These are phyloP conservation scores for Sisymbrium altissimum DNA, from an alignment of 345 rosid species.

Conservation along the genomic window DNA sequence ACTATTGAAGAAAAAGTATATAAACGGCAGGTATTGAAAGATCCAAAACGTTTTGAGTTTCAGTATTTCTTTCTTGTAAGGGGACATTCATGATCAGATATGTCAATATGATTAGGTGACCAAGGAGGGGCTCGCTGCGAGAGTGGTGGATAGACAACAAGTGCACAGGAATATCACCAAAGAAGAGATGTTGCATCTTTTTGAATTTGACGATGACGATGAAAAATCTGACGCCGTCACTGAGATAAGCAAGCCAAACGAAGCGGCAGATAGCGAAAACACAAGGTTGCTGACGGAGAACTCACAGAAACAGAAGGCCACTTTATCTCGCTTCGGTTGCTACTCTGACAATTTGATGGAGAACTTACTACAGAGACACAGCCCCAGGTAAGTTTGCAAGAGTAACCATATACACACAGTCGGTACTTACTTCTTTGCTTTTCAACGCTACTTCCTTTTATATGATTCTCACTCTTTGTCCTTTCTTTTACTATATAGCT, in stretches of 20 bases:
- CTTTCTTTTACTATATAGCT: conserved; percentile 41
- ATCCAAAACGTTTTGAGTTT: neutral
- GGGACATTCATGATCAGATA: conserved; percentile 5
- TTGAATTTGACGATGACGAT: conserved; percentile 95
- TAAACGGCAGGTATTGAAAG: conserved; percentile 84
- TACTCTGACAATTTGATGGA: conserved; percentile 92
- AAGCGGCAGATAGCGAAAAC: conserved; percentile 31
- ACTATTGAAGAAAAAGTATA: conserved; percentile 99
- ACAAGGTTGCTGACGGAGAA: conserved; percentile 32
- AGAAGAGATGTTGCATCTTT: conserved; percentile 99
- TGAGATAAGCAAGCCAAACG: conserved; percentile 43
- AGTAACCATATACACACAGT: neutral
- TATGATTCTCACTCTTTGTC: neutral
- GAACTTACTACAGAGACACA: conserved; percentile 64
- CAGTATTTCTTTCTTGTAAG: neutral
- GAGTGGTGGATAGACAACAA: conserved; percentile 99
- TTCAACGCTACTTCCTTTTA: neutral
- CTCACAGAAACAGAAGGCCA: conserved; percentile 50
- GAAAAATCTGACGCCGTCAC: conserved; percentile 57
- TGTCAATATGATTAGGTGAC: conserved; percentile 65
- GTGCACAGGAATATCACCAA: conserved; percentile 89
- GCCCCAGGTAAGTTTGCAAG: conserved; percentile 54
- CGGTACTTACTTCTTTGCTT: neutral
- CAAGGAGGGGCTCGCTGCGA: conserved; percentile 99
- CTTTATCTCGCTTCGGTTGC: conserved; percentile 57